A percentile compares a stretch with the other conserved stretches of the same genome.
phyloP scores from a whole-genome alignment of 2,329 filamentous ascomycete species.

The Colletotrichum sp. region DNA sequence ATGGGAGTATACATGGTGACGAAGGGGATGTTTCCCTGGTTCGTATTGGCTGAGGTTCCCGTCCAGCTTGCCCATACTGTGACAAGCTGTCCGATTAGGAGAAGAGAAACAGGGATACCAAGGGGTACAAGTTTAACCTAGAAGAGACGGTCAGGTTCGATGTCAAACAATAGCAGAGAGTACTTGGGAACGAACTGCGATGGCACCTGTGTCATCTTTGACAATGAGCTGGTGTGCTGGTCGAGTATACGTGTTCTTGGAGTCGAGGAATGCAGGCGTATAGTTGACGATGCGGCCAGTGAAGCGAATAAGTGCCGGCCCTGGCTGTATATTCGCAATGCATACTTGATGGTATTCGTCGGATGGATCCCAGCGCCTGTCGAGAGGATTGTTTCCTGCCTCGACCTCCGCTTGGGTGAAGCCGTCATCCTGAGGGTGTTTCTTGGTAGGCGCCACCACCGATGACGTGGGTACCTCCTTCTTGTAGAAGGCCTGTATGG shows the following conservation, averaged over 20 bases:
- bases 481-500: constrained; percentile 40
- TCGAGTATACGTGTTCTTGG: constrained; percentile 36
- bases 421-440: constrained; percentile 45
- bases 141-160: neutral
- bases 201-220: constrained; percentile 59
- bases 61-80: constrained; percentile 63
- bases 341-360: constrained; percentile 50
- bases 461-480: constrained; percentile 24
- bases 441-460: constrained; percentile 12
- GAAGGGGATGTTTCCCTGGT: constrained; percentile 33
- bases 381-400: constrained; percentile 39
- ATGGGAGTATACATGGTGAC: constrained; percentile 60
- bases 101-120: constrained; percentile 35
- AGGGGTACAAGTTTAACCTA: constrained; percentile 52
- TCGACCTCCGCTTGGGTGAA: constrained; percentile 56
- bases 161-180: neutral
- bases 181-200: constrained; percentile 47
- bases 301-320: constrained; percentile 55
- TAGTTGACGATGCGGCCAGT: constrained; percentile 63
- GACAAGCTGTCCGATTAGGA: constrained; percentile 54
- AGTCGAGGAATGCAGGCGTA: constrained; percentile 45
- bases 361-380: constrained; percentile 43
- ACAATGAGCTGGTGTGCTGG: constrained; percentile 58
- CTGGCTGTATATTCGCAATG: constrained; percentile 53
- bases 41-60: constrained; percentile 45